Conservation (phyloP, 225 moss, liverwort and hornwort genomes). For the Pseudisothecium myosuroides region DNA sequence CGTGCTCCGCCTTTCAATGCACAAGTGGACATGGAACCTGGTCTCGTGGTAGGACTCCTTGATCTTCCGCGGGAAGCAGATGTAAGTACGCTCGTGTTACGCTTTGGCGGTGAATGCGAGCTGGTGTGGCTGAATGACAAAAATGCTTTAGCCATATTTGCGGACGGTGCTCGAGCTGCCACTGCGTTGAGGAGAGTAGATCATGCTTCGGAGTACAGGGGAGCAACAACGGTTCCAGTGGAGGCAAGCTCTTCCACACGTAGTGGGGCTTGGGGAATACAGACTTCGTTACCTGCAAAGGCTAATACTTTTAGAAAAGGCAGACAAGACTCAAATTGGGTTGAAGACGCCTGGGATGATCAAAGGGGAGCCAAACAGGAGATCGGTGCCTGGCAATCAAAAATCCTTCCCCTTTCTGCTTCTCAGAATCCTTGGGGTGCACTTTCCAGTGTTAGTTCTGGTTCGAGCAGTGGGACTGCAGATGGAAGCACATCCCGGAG, state of each 20-base stretch:
- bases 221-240: constrained; percentile 62
- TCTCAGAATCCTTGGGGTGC: constrained; percentile 83
- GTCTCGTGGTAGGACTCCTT: constrained; percentile 71
- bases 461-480: neutral
- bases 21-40: constrained; percentile 83
- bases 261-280: constrained; percentile 51
- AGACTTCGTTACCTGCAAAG: constrained; percentile 22
- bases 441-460: constrained; percentile 6
- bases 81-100: constrained; percentile 77
- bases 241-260: constrained; percentile 36
- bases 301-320: constrained; percentile 30
- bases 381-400: constrained; percentile 72
- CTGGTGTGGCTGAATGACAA: constrained; percentile 97
- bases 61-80: constrained; percentile 91
- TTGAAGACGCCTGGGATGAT: constrained; percentile 92
- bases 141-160: constrained; percentile 86
- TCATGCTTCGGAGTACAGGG: constrained; percentile 78
- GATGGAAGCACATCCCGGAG: constrained; percentile 9
- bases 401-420: constrained; percentile 38
- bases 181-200: constrained; percentile 88
- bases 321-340: constrained; percentile 77
- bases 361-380: constrained; percentile 28
- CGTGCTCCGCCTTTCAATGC: constrained; percentile 66
- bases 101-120: constrained; percentile 97
- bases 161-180: constrained; percentile 72